phyloP scores from a whole-genome alignment of 306 rosid species.

The Dryas drummondii region DNA sequence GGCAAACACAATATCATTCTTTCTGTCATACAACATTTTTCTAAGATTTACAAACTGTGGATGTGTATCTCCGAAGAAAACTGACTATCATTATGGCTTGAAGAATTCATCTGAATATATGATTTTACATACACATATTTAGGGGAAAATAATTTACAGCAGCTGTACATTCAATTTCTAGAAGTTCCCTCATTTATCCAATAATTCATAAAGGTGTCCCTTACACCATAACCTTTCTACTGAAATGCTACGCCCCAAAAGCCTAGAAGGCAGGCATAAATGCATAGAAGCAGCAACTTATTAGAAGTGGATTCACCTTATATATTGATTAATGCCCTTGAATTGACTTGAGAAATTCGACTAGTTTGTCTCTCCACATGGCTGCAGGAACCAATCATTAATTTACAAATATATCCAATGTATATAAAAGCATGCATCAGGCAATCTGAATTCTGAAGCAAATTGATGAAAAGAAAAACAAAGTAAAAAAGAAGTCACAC shows the following conservation, averaged over 20 bases:
- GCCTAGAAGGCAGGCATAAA: slow-evolving; percentile 25
- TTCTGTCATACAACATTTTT: slow-evolving; percentile 26
- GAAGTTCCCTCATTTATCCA: slow-evolving; percentile 30
- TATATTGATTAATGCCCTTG: slow-evolving; percentile 45
- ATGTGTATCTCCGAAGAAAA: slow-evolving; percentile 9
- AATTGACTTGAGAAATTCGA: slow-evolving; percentile 59
- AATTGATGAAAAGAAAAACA: neutral
- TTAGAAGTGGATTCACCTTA: slow-evolving; percentile 27
- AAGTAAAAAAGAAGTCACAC: neutral
- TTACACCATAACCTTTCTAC: slow-evolving; percentile 19
- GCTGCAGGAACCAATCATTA: slow-evolving; percentile 59
- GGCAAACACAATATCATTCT: neutral
- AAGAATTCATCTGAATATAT: slow-evolving; percentile 19
- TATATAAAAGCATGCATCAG: slow-evolving; percentile 14
- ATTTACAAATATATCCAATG: slow-evolving; percentile 10
- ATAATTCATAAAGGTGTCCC: slow-evolving; percentile 19
- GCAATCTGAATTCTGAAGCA: neutral
- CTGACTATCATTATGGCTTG: slow-evolving; percentile 17
- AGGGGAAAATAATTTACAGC: slow-evolving; percentile 26
- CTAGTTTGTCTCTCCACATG: slow-evolving; percentile 75
- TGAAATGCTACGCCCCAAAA: slow-evolving; percentile 37
- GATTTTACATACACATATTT: slow-evolving; percentile 34
- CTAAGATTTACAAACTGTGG: slow-evolving; percentile 28
- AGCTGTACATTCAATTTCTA: slow-evolving; percentile 41
- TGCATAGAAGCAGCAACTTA: neutral